Evolutionary conservation across 768 basidiomycete species (phyloP).

Genomic region (Termitomyces sp.): DNA sequence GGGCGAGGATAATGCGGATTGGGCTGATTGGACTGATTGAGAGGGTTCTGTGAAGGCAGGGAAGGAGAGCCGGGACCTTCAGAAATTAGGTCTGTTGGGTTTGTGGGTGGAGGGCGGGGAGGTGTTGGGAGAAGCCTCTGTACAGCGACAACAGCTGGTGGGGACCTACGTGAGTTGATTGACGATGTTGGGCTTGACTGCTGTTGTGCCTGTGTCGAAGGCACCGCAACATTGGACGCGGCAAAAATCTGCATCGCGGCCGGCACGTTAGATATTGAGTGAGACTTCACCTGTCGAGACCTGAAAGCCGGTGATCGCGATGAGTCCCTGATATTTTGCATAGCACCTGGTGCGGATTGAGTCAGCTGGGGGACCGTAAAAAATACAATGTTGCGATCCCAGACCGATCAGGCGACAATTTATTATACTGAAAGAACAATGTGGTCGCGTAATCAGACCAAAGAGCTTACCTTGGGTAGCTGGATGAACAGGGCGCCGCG

Average conservation of each 20-base stretch:
- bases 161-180: slow-evolving; percentile 33
- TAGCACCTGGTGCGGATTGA: slow-evolving; percentile 27
- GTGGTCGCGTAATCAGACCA: slow-evolving; percentile 23
- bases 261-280: slow-evolving; percentile 61
- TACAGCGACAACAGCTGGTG: slow-evolving; percentile 29
- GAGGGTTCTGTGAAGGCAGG: slow-evolving; percentile 24
- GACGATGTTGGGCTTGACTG: slow-evolving; percentile 45
- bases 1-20: slow-evolving; percentile 60
- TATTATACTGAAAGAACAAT: slow-evolving; percentile 14
- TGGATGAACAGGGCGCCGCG: slow-evolving; percentile 44
- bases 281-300: slow-evolving; percentile 52
- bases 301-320: slow-evolving; percentile 46
- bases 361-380: slow-evolving; percentile 17
- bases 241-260: slow-evolving; percentile 50
- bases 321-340: slow-evolving; percentile 41
- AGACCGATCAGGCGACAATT: slow-evolving; percentile 9
- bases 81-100: slow-evolving; percentile 21
- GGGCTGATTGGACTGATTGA: slow-evolving; percentile 25
- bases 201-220: slow-evolving; percentile 32
- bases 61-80: slow-evolving; percentile 31
- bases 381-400: slow-evolving; percentile 7
- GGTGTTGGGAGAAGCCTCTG: slow-evolving; percentile 37
- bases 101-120: slow-evolving; percentile 32
- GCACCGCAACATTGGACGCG: slow-evolving; percentile 30
- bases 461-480: slow-evolving; percentile 37